phyloP scores from a whole-genome alignment of 2,329 filamentous ascomycete genomes.

The Diaporthe sp. region DNA sequence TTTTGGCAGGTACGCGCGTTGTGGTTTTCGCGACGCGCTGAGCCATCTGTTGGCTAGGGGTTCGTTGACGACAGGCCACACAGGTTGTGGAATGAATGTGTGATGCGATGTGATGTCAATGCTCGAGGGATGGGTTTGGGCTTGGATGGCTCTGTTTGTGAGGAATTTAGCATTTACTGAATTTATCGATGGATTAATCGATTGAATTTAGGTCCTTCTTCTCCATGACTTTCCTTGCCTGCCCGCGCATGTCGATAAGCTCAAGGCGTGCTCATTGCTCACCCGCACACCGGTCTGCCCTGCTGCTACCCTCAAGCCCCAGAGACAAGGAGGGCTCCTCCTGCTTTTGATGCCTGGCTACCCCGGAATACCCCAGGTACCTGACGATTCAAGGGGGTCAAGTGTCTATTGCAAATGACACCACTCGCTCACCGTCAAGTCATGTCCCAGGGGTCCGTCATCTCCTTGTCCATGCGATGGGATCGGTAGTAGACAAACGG shows the following conservation, averaged over 20 bases:
- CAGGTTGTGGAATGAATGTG: slow-evolving; percentile 3
- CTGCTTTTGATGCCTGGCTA: slow-evolving; percentile 3
- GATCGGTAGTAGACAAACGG: not conserved
- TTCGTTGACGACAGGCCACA: not conserved
- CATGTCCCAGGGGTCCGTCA: not conserved
- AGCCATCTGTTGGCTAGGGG: not conserved
- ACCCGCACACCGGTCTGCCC: slow-evolving; percentile 21
- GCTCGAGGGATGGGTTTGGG: not conserved
- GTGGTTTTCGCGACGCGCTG: slow-evolving; percentile 5
- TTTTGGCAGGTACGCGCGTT: slow-evolving; percentile 9
- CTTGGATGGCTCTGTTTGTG: not conserved
- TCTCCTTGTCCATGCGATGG: not conserved
- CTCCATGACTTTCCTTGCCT: not conserved
- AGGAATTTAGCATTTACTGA: slow-evolving; percentile 10
- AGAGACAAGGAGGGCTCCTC: not conserved
- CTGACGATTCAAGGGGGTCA: not conserved
- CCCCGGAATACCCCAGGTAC: not conserved
- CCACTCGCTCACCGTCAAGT: not conserved
- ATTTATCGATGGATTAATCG: slow-evolving; percentile 10
- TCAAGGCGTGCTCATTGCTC: slow-evolving; percentile 15
- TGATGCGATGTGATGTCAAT: slow-evolving; percentile 17
- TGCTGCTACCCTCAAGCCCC: not conserved
- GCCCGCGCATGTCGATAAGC: slow-evolving; percentile 24
- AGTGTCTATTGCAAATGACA: slow-evolving; percentile 7
- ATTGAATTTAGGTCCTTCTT: not conserved